Conservation (phyloP, 2,329 filamentous ascomycete genomes). For the Coccinonectria pachysandricola region DNA sequence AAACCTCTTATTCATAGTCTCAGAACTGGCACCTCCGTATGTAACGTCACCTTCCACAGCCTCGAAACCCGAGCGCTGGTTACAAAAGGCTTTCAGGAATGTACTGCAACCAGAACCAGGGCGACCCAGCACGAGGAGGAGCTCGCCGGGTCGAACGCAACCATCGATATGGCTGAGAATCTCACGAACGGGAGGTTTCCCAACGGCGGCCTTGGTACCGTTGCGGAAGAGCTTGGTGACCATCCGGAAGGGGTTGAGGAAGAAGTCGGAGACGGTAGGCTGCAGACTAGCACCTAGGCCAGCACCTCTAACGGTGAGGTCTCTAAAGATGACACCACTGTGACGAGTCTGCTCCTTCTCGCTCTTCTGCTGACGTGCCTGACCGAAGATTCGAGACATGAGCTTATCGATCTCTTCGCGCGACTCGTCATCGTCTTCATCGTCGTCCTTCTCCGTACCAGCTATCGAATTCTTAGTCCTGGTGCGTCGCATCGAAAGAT, state of each 20-base stretch:
- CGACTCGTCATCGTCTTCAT: slow-evolving; percentile 26
- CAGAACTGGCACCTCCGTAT: slow-evolving; percentile 41
- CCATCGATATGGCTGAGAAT: slow-evolving; percentile 57
- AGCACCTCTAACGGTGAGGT: slow-evolving; percentile 59
- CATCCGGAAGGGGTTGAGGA: slow-evolving; percentile 37
- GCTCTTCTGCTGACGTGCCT: slow-evolving; percentile 51
- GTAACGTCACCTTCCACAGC: slow-evolving; percentile 54
- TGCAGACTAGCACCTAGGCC: slow-evolving; percentile 51
- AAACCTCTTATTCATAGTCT: slow-evolving; percentile 40
- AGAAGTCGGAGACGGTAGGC: slow-evolving; percentile 52
- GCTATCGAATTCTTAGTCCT: no score
- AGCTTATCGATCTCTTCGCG: slow-evolving; percentile 45
- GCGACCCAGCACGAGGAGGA: slow-evolving; percentile 56
- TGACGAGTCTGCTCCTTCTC: slow-evolving; percentile 62
- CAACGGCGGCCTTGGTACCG: slow-evolving; percentile 38
- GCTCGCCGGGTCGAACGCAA: slow-evolving; percentile 60
- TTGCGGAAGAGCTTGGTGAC: slow-evolving; percentile 40
- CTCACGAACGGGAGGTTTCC: slow-evolving; percentile 49
- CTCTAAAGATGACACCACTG: slow-evolving; percentile 58
- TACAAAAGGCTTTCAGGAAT: slow-evolving; percentile 61
- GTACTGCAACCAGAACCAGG: slow-evolving; percentile 62
- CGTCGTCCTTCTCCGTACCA: no score
- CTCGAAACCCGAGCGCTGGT: slow-evolving; percentile 55
- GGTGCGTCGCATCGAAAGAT: no score
- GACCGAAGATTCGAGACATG: slow-evolving; percentile 63